Evolutionary conservation across 179 eudicot species (phyloP).

Genomic region (Patellifolia procumbens): DNA sequence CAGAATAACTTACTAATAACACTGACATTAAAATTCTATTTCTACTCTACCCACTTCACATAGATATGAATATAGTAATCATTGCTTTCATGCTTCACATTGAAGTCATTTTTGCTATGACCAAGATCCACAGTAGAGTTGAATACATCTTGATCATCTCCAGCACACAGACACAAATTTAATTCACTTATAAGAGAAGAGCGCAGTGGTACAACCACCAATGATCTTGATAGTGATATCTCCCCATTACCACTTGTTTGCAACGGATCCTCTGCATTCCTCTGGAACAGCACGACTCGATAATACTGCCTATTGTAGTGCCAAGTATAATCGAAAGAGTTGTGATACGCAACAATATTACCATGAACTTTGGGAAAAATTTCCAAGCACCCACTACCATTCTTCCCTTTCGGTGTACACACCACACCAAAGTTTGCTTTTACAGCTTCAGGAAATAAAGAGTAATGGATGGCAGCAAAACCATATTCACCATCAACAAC

Average conservation of each 20-base stretch:
- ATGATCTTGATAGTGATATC: background rate
- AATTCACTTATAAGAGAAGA: background rate
- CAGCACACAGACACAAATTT: background rate
- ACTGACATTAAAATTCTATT: background rate
- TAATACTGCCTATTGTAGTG: background rate
- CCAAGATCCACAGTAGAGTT: background rate
- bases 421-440: background rate
- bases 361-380: background rate
- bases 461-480: constrained; percentile 7
- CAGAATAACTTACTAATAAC: too few relatives aligned
- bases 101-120: background rate
- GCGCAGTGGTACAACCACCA: background rate
- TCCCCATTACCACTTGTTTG: constrained; percentile 1
- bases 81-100: background rate
- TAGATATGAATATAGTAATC: background rate
- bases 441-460: background rate
- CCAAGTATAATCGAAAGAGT: background rate
- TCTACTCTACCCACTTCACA: background rate
- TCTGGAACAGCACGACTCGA: background rate
- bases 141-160: background rate
- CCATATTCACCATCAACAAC: background rate
- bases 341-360: background rate
- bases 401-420: background rate
- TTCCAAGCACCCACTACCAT: background rate
- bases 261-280: background rate